Evolutionary conservation across 345 rosid species (phyloP).

Genomic region (Eutrema japonicum): DNA sequence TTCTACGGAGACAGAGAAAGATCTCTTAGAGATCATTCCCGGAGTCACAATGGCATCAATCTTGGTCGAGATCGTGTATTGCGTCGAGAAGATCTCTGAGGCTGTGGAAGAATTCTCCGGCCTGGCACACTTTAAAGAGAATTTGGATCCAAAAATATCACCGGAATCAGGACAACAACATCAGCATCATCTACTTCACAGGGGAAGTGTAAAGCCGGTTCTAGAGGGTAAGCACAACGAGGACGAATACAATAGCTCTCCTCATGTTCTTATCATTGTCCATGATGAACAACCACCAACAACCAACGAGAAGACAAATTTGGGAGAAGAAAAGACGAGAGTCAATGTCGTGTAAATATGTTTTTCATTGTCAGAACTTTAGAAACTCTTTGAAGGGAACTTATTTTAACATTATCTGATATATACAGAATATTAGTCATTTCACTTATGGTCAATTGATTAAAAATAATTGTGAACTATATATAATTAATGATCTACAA

Average conservation of each 20-base stretch:
- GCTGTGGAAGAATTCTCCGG: slow-evolving; percentile 59
- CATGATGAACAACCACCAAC: slow-evolving; percentile 40
- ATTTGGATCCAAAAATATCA: slow-evolving; percentile 44
- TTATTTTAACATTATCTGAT: neutral
- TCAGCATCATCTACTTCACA: slow-evolving; percentile 52
- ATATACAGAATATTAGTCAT: too few species aligned
- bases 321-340: slow-evolving; percentile 23
- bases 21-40: slow-evolving; percentile 56
- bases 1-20: slow-evolving; percentile 39
- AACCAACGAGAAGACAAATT: slow-evolving; percentile 34
- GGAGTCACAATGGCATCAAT: slow-evolving; percentile 65
- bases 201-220: slow-evolving; percentile 62
- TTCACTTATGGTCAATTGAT: too few species aligned
- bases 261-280: slow-evolving; percentile 51
- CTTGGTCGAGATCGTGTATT: slow-evolving; percentile 54
- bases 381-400: slow-evolving; percentile 16
- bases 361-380: neutral
- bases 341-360: slow-evolving; percentile 44
- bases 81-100: slow-evolving; percentile 55
- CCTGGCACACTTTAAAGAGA: slow-evolving; percentile 56
- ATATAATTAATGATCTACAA: too few species aligned
- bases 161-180: slow-evolving; percentile 48
- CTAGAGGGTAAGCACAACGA: slow-evolving; percentile 39
- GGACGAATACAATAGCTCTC: slow-evolving; percentile 3
- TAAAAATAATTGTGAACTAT: too few species aligned